Conservation (phyloP, 148 eudicot genomes). For the Nepenthes gracilis region DNA sequence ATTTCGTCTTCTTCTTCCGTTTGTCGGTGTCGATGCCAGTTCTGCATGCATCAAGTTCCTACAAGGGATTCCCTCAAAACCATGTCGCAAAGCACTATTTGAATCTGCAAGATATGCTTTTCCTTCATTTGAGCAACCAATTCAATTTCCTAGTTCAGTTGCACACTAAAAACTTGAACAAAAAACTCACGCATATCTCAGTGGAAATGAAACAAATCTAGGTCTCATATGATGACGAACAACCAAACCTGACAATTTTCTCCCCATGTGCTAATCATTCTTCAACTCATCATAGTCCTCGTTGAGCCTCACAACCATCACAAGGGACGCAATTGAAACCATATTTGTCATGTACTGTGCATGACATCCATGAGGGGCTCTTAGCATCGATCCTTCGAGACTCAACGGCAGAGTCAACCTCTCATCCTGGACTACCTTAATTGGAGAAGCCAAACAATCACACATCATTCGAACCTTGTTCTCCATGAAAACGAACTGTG, state of each 20-base stretch:
- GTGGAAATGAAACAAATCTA: conserved; percentile 58
- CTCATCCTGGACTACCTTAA: conserved; percentile 60
- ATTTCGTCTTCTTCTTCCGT: too few relatives aligned
- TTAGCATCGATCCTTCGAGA: conserved; percentile 63
- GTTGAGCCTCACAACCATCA: conserved; percentile 56
- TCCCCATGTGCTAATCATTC: conserved; percentile 32
- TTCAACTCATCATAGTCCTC: conserved; percentile 51
- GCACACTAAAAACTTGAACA: conserved; percentile 69
- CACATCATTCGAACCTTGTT: conserved; percentile 86
- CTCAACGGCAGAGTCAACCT: conserved; percentile 53
- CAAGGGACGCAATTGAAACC: conserved; percentile 82
- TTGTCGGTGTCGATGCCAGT: too few relatives aligned
- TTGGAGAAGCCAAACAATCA: conserved; percentile 59
- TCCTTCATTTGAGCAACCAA: conserved; percentile 56
- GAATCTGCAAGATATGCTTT: conserved; percentile 53
- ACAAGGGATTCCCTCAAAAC: conserved; percentile 65
- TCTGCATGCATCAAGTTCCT: too few relatives aligned
- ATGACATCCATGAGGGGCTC: conserved; percentile 90
- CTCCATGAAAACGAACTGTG: conserved; percentile 73
- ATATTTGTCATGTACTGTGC: conserved; percentile 78
- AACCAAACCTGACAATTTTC: conserved; percentile 83
- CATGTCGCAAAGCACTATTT: conserved; percentile 85
- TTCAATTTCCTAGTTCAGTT: conserved; percentile 67
- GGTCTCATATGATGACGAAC: conserved; percentile 76
- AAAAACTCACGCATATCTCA: conserved; percentile 70